Evolutionary conservation across 768 basidiomycete species (phyloP).

Genomic region (Tricholoma saponaceum): DNA sequence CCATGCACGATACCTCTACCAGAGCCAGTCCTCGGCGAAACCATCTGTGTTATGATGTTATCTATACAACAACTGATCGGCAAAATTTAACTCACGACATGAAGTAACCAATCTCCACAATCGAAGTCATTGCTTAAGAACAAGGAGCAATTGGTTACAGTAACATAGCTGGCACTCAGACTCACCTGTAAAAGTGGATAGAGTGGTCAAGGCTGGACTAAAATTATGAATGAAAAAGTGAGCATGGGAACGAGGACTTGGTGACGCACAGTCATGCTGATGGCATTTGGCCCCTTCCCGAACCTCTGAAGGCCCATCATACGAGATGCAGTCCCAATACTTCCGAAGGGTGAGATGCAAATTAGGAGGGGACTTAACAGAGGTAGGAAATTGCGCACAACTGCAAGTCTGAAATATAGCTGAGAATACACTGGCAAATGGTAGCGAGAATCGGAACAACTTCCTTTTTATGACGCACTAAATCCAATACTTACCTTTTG

Average conservation of each 20-base stretch:
- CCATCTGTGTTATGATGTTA: conserved; percentile 39
- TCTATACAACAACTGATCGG: not conserved
- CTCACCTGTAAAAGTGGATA: conserved; percentile 76
- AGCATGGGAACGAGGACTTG: not conserved
- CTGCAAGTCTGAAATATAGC: conserved; percentile 74
- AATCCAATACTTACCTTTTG: conserved; percentile 54
- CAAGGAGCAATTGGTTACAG: not conserved
- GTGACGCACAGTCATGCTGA: conserved; percentile 59
- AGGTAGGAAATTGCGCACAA: conserved; percentile 47
- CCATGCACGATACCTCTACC: conserved; percentile 72
- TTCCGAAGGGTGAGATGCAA: conserved; percentile 22
- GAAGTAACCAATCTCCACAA: conserved; percentile 78
- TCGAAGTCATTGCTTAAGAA: conserved; percentile 60
- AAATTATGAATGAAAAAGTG: conserved; percentile 1
- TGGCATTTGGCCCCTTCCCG: conserved; percentile 43
- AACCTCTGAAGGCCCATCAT: conserved; percentile 51
- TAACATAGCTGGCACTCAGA: not conserved
- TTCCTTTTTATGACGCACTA: not conserved
- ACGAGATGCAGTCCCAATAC: conserved; percentile 51
- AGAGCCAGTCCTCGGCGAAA: conserved; percentile 56
- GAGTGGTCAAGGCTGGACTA: conserved; percentile 77
- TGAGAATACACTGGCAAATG: conserved; percentile 60
- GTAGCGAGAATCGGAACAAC: not conserved
- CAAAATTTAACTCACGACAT: conserved; percentile 49
- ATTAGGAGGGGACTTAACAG: not conserved